Evolutionary conservation across 805 yeast species (phyloP).

Genomic region (Kazachstania kunashirensis): DNA sequence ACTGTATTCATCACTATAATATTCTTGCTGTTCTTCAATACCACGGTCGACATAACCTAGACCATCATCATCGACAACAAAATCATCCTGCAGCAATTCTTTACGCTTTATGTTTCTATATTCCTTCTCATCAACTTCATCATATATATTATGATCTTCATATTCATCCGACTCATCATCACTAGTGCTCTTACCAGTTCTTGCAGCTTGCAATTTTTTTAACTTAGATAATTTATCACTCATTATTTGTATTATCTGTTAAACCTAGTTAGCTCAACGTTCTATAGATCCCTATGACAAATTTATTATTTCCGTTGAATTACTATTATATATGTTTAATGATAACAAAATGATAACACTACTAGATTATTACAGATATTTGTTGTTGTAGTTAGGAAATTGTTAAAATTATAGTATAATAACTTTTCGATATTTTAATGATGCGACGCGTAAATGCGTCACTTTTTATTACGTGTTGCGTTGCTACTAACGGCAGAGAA

Average conservation of each 20-base stretch:
- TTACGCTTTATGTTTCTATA: conserved; percentile 69
- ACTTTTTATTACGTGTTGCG: no score
- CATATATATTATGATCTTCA: conserved; percentile 54
- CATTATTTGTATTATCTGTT: no score
- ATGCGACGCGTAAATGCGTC: no score
- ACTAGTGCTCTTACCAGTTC: conserved; percentile 15
- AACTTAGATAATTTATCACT: conserved; percentile 45
- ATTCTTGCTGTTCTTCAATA: conserved; percentile 71
- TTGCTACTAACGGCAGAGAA: no score
- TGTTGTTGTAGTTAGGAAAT: no score
- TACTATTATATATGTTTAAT: not conserved
- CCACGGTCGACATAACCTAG: conserved; percentile 93
- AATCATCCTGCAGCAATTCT: conserved; percentile 79
- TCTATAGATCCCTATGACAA: no score
- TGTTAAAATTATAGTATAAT: no score
- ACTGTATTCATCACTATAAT: conserved; percentile 36
- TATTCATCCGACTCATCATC: conserved; percentile 25
- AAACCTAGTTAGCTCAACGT: no score
- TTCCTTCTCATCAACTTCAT: conserved; percentile 75
- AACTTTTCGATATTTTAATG: no score
- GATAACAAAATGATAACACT: not conserved
- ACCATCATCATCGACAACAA: conserved; percentile 89
- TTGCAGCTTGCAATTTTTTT: conserved; percentile 52
- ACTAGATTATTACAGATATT: not conserved
- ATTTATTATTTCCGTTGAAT: not conserved